Evolutionary conservation across 1,284 basidiomycete species (phyloP).

Genomic region (Chondrostereum purpureum): DNA sequence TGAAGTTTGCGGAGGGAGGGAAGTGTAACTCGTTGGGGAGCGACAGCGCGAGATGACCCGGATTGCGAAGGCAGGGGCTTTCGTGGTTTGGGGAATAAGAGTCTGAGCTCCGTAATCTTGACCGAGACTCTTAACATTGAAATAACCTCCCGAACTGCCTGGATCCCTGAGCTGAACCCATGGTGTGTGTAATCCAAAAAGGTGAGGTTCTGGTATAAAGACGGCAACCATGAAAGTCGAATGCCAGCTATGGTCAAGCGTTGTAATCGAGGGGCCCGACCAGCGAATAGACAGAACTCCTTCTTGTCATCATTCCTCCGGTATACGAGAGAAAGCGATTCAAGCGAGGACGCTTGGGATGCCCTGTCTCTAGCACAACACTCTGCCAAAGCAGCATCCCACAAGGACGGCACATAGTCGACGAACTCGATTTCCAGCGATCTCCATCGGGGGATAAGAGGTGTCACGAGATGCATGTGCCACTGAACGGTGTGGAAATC

Average conservation of each 20-base stretch:
- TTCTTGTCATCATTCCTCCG: conserved; percentile 60
- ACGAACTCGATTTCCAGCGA: conserved; percentile 53
- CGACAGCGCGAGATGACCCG: not conserved
- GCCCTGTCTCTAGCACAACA: conserved; percentile 33
- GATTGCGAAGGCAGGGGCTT: conserved; percentile 12
- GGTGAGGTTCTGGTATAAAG: conserved; percentile 51
- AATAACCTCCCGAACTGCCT: conserved; percentile 41
- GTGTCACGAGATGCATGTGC: conserved; percentile 50
- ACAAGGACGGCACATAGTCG: conserved; percentile 52
- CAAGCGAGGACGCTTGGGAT: conserved; percentile 36
- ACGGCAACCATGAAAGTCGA: conserved; percentile 52
- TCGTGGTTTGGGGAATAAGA: conserved; percentile 28
- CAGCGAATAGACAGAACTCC: conserved; percentile 58
- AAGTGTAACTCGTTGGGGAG: conserved; percentile 25
- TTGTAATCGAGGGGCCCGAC: conserved; percentile 49
- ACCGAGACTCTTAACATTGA: conserved; percentile 40
- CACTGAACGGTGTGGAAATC: conserved; percentile 48
- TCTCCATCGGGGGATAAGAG: conserved; percentile 48
- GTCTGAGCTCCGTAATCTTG: conserved; percentile 35
- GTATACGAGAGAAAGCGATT: conserved; percentile 52
- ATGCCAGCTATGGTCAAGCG: conserved; percentile 55
- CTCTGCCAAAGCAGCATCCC: conserved; percentile 53
- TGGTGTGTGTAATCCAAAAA: conserved; percentile 60
- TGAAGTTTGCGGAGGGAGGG: conserved; percentile 35
- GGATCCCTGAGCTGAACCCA: conserved; percentile 40